Evolutionary conservation across 169 alveolate genomes (phyloP).

Genomic region (Ichthyophthirius multifiliis): DNA sequence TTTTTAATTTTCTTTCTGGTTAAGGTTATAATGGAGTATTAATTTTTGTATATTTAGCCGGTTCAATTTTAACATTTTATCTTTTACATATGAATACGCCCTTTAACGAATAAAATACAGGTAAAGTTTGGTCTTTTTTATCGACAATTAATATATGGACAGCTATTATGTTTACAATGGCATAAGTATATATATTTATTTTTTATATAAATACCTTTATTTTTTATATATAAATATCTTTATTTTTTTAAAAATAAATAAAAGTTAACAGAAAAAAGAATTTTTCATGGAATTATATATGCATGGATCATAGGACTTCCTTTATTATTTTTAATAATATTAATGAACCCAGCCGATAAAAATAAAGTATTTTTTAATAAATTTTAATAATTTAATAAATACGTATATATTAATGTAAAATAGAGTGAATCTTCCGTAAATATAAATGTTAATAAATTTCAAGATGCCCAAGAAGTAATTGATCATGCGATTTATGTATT

Average conservation of each 20-base stretch:
- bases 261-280: background rate
- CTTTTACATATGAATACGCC: background rate
- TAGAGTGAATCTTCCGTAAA: conserved; percentile 20
- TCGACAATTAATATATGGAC: background rate
- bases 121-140: background rate
- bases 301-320: conserved; percentile 36
- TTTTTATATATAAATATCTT: background rate
- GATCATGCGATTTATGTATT: conserved; percentile 33
- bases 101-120: background rate
- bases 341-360: conserved; percentile 2
- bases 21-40: background rate
- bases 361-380: background rate
- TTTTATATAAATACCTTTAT: background rate
- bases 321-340: conserved; percentile 6
- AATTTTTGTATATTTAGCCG: background rate
- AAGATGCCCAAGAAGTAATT: conserved; percentile 16
- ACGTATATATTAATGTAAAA: background rate
- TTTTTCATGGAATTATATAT: conserved; percentile 17
- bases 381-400: background rate
- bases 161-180: background rate
- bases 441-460: conserved; percentile 36
- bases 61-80: background rate
- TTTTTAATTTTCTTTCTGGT: background rate
- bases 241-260: too few relatives aligned
- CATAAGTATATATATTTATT: background rate